Evolutionary conservation across 2,329 filamentous ascomycete species (phyloP).

Genomic region (Aspergillus pseudonomiae): DNA sequence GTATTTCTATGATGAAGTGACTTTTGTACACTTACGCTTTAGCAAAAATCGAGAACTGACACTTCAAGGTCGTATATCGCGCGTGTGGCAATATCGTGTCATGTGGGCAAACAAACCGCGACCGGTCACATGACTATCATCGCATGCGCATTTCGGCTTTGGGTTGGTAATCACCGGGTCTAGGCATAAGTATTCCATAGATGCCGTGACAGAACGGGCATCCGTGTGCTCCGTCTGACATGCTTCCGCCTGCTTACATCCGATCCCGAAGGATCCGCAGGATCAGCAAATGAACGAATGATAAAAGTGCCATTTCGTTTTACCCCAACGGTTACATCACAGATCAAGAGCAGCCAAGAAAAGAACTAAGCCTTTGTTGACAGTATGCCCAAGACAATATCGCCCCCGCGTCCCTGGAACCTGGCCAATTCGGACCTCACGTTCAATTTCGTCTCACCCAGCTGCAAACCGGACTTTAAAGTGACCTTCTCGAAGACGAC

Average conservation of each 20-base stretch:
- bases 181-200: not conserved
- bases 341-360: not conserved
- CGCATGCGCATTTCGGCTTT: not conserved
- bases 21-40: too few relatives aligned
- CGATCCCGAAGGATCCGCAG: not conserved
- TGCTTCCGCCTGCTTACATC: not conserved
- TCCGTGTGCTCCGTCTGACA: not conserved
- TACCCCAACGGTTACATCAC: not conserved
- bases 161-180: not conserved
- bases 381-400: not conserved
- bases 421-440: slow-evolving; percentile 9
- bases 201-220: not conserved
- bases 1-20: not conserved
- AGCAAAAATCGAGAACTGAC: not conserved
- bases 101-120: not conserved
- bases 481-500: slow-evolving; percentile 40
- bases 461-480: not conserved
- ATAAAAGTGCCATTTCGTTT: not conserved
- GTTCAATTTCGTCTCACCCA: slow-evolving; percentile 12
- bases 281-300: not conserved
- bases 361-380: not conserved
- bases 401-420: not conserved
- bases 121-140: not conserved
- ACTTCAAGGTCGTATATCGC: not conserved
- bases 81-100: not conserved